Percentiles rank a stretch among this genome's conserved stretches.
Conservation (phyloP, 169 alveolate genomes). For the Eimeria acervulina region DNA sequence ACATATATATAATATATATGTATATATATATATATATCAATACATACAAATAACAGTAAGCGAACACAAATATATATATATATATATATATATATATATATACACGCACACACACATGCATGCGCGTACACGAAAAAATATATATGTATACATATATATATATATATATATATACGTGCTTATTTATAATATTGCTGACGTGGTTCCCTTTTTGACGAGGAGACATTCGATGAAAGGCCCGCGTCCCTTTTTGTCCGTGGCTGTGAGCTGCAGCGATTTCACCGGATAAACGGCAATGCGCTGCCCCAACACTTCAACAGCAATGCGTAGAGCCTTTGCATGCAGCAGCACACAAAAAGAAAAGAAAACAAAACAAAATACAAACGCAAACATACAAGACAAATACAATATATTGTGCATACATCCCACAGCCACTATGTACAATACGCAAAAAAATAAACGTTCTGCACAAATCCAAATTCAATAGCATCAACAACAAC, state of each 20-base stretch:
- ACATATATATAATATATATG: too few relatives aligned
- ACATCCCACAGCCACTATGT: background rate
- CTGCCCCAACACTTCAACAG: slow-evolving; percentile 86
- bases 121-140: too few relatives aligned
- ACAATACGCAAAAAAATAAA: background rate
- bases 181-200: background rate
- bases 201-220: slow-evolving; percentile 87
- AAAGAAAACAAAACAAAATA: too few relatives aligned
- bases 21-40: too few relatives aligned
- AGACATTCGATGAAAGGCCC: slow-evolving; percentile 88
- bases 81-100: too few relatives aligned
- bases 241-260: slow-evolving; percentile 78
- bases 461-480: background rate
- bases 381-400: background rate
- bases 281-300: slow-evolving; percentile 89
- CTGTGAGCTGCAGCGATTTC: slow-evolving; percentile 81
- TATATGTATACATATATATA: background rate
- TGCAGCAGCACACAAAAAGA: too few relatives aligned
- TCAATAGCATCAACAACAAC: background rate
- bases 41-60: too few relatives aligned
- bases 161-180: background rate
- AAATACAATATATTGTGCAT: background rate
- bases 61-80: too few relatives aligned
- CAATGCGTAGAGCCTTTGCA: slow-evolving; percentile 87
- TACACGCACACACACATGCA: too few relatives aligned